These are phyloP conservation scores for Colletotrichum higginsianum DNA, from an alignment of 2,329 filamentous ascomycete species.

Conservation along the genomic window DNA sequence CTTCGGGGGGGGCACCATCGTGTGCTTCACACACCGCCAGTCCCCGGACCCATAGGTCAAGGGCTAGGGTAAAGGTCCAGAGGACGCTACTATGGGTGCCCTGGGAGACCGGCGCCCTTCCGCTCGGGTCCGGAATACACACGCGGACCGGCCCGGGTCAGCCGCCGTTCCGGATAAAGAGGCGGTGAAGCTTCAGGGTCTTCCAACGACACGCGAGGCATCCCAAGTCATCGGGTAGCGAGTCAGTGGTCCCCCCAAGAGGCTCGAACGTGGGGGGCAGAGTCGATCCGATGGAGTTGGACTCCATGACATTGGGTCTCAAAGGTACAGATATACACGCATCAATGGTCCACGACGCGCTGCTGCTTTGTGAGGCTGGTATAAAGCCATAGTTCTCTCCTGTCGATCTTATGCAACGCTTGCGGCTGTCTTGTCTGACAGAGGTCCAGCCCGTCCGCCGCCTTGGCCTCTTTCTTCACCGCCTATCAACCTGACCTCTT, in stretches of 20 bases:
- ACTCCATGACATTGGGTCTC: no score
- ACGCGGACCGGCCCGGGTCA: conserved; percentile 34
- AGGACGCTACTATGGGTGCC: neutral
- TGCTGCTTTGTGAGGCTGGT: neutral
- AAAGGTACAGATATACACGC: neutral
- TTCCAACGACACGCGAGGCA: neutral
- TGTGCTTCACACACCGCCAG: conserved; percentile 17
- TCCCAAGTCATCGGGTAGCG: neutral
- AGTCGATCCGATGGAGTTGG: neutral
- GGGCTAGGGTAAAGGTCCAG: neutral
- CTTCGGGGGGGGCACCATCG: neutral
- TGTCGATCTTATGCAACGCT: conserved; percentile 9
- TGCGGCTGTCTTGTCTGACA: no score
- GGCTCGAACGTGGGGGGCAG: neutral
- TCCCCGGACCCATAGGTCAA: neutral
- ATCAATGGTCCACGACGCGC: neutral
- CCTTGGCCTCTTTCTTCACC: conserved; percentile 8
- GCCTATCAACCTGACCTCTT: neutral
- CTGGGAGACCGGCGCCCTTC: neutral
- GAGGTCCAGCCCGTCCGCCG: no score
- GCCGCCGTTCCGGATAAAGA: conserved; percentile 27
- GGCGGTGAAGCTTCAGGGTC: conserved; percentile 28
- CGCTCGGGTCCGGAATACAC: conserved; percentile 13
- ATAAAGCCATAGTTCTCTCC: neutral
- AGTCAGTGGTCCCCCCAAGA: neutral